Percentiles rank a stretch among this genome's conserved stretches.
Conservation (phyloP, 345 rosid genomes). For the Populus pruinosa region DNA sequence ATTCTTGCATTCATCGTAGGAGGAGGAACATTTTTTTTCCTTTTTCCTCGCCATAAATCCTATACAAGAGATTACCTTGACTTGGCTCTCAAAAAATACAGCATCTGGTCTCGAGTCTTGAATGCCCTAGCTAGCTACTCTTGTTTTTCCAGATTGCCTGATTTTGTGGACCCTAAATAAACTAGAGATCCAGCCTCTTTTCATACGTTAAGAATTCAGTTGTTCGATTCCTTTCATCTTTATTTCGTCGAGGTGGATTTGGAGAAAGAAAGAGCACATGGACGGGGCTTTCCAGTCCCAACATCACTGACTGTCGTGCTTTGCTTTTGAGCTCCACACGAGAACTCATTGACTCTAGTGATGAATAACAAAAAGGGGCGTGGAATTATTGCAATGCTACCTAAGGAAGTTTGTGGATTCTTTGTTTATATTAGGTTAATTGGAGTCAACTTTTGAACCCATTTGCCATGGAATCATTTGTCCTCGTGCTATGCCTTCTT, state of each 20-base stretch:
- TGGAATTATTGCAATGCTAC: no score
- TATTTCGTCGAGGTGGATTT: slow-evolving; percentile 11
- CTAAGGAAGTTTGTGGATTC: no score
- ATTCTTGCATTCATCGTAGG: background rate
- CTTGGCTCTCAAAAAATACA: slow-evolving; percentile 16
- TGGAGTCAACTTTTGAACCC: no score
- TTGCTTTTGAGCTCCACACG: no score
- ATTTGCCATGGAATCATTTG: no score
- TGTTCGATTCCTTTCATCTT: slow-evolving; percentile 33
- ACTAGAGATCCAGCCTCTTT: slow-evolving; percentile 18
- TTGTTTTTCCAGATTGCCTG: slow-evolving; percentile 1
- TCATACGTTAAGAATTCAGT: slow-evolving; percentile 15
- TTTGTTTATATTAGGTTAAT: no score
- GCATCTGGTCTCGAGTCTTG: slow-evolving; percentile 14
- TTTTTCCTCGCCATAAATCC: background rate
- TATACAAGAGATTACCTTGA: slow-evolving; percentile 14
- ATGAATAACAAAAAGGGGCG: no score
- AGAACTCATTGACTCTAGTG: no score
- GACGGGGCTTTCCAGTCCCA: background rate
- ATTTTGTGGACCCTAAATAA: slow-evolving; percentile 28
- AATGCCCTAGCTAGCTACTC: background rate
- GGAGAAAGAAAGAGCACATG: background rate
- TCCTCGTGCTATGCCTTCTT: no score
- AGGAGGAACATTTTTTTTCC: slow-evolving; percentile 20
- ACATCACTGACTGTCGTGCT: background rate